Conservation (phyloP, 2,329 filamentous ascomycete species). For the Xylariaceae sp. region DNA sequence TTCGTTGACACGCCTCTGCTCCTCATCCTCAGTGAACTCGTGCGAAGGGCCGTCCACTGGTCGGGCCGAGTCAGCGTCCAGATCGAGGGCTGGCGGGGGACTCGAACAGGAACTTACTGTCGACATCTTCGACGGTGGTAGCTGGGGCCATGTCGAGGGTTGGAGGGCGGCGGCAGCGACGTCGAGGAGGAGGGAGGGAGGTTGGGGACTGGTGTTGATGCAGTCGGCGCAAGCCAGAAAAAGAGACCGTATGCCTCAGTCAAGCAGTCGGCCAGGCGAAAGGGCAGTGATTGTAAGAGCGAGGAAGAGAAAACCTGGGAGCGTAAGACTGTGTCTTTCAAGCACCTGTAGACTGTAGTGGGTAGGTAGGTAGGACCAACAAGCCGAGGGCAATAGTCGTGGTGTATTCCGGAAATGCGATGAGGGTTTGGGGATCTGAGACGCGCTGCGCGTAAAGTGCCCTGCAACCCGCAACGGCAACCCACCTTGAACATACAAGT, state of each 20-base stretch:
- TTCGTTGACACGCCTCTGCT: slow-evolving; percentile 94
- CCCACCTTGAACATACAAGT: background rate
- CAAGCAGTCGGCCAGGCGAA: no score
- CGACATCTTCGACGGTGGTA: slow-evolving; percentile 48
- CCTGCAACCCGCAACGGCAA: background rate
- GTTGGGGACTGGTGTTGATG: no score
- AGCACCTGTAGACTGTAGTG: no score
- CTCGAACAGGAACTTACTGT: slow-evolving; percentile 41
- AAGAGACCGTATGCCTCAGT: no score
- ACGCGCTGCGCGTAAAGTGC: slow-evolving; percentile 33
- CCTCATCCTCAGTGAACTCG: slow-evolving; percentile 69
- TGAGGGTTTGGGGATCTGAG: background rate
- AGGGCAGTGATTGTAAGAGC: no score
- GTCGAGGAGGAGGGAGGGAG: no score
- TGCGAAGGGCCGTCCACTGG: slow-evolving; percentile 50
- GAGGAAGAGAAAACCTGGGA: no score
- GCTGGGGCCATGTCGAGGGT: slow-evolving; percentile 44
- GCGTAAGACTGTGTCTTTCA: no score
- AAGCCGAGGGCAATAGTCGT: no score
- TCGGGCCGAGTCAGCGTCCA: slow-evolving; percentile 17
- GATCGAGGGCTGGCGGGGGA: background rate
- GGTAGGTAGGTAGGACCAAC: no score
- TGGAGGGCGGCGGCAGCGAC: background rate
- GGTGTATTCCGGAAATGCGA: no score
- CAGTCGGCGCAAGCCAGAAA: no score